Evolutionary conservation across 257 asterid genomes (phyloP), one percentile per base, ranked within the genome.

Genomic region (Ocimum tenuiflorum): DNA sequence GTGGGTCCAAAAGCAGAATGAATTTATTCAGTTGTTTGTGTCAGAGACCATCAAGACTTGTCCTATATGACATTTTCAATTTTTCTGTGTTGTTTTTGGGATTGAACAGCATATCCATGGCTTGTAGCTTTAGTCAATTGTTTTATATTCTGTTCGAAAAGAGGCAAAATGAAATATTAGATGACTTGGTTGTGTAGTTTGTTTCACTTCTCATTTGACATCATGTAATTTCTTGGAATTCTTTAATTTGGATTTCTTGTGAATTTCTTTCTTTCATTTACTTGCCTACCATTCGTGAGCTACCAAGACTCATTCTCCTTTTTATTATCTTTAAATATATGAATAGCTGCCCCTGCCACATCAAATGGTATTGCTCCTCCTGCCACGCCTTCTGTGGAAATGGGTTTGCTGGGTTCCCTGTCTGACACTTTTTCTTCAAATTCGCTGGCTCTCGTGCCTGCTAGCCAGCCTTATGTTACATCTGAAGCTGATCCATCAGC

Each of bases 361-460:
- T 60, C 95, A 27, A 27, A 27, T 27, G 31, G 31, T 27, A 27
- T 27, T 27, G 31, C 31, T 27, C 31, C 31, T 69, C 68, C 87
- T 47, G 76, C 77, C 65, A 43, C 82, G 18, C 56, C 85, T 59
- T 65, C 79, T 74, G 61, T 75, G 49, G 92, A 90, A 20, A 68
- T 88, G 82, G 96, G 90, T 78, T 76, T 87, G 42, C 83, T 91
- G 56, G 96, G 91, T 42, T 79, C 95, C 45, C 70, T 91, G 41
- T 77, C 96, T 3, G 96, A 84, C 7, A 71, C 88, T 9, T 82
- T 69, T 64, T 80, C 88, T 35, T 63, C 89, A 48, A 82, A 80
- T 63, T 70, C 91, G 39, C 71, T 90, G 83, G 95, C 95, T 73
- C 87, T 82, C n/a, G 88, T 86, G 80, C 86, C 95, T 69, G 70